Percentiles rank a stretch among this genome's conserved stretches.
Conservation (phyloP, 371 early-diverging fungal genomes). For the Mortierella sp. region DNA sequence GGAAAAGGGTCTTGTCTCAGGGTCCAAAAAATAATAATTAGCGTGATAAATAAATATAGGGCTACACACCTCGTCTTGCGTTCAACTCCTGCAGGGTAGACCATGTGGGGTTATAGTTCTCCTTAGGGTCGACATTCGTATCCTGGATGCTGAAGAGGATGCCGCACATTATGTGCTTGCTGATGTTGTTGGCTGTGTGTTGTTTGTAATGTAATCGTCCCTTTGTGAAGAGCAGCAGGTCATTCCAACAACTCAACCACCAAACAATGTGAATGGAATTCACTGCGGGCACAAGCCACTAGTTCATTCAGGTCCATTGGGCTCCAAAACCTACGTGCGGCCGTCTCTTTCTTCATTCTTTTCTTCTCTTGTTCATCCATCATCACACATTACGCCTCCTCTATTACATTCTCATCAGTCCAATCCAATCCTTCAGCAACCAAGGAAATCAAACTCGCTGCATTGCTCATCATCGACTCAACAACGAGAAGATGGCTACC, state of each 20-base stretch:
- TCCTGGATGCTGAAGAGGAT: conserved; percentile 50
- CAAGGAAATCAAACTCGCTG: background rate
- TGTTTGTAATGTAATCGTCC: background rate
- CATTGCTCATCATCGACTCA: background rate
- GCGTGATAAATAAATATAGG: background rate
- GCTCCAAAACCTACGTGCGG: background rate
- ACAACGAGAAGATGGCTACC: conserved; percentile 38
- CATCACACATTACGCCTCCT: background rate
- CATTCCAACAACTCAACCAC: background rate
- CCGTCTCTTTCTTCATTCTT: background rate
- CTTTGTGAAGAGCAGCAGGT: background rate
- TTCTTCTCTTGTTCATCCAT: background rate
- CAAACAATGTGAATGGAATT: background rate
- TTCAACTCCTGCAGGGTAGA: conserved; percentile 61
- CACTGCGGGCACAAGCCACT: conserved; percentile 22
- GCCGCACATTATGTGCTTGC: conserved; percentile 37
- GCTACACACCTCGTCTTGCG: conserved; percentile 63
- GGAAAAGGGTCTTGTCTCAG: background rate
- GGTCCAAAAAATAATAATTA: no score
- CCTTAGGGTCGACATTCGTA: conserved; percentile 1
- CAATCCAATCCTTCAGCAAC: background rate
- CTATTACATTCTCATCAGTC: background rate
- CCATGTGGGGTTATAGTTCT: conserved; percentile 54
- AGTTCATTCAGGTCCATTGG: conserved; percentile 12
- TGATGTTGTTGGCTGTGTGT: conserved; percentile 1